Evolutionary conservation across 1,284 basidiomycete genomes (phyloP).

Genomic region (Sanguinoderma infundibulare): DNA sequence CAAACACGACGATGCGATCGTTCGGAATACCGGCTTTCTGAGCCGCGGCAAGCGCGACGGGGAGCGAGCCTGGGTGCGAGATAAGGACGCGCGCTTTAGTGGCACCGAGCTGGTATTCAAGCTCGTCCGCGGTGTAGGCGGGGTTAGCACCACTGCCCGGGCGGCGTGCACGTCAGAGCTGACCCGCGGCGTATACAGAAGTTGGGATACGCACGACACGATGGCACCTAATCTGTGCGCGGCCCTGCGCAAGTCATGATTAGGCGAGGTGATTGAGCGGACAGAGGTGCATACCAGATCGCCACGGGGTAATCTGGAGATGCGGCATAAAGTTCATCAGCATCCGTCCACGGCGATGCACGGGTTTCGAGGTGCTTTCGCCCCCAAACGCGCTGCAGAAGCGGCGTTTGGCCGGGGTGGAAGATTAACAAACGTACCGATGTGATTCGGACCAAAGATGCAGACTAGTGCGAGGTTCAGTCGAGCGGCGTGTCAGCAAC

Average conservation of each 20-base stretch:
- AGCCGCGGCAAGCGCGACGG: conserved; percentile 54
- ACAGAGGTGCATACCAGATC: conserved; percentile 48
- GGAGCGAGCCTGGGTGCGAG: conserved; percentile 53
- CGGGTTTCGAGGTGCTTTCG: not conserved
- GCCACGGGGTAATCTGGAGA: conserved; percentile 64
- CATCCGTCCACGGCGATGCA: not conserved
- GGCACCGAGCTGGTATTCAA: conserved; percentile 59
- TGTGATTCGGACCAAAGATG: conserved; percentile 41
- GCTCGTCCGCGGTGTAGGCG: conserved; percentile 63
- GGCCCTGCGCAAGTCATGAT: conserved; percentile 47
- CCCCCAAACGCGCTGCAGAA: not conserved
- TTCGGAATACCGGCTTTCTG: conserved; percentile 50
- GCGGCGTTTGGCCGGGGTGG: too few species aligned
- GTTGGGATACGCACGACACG: conserved; percentile 53
- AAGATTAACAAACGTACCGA: conserved; percentile 32
- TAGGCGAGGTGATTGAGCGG: conserved; percentile 22
- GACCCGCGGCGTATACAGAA: not conserved
- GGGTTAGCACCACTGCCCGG: conserved; percentile 56
- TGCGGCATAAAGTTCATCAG: not conserved
- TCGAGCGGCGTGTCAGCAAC: not conserved
- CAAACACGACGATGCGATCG: conserved; percentile 58
- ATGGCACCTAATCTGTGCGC: conserved; percentile 71
- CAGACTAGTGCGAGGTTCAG: conserved; percentile 31
- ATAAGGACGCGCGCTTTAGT: conserved; percentile 61
- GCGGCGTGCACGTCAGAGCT: not conserved